Base-by-base conservation (phyloP, 257 asterid genomes). In the Parsonsia alboflavescens region DNA sequence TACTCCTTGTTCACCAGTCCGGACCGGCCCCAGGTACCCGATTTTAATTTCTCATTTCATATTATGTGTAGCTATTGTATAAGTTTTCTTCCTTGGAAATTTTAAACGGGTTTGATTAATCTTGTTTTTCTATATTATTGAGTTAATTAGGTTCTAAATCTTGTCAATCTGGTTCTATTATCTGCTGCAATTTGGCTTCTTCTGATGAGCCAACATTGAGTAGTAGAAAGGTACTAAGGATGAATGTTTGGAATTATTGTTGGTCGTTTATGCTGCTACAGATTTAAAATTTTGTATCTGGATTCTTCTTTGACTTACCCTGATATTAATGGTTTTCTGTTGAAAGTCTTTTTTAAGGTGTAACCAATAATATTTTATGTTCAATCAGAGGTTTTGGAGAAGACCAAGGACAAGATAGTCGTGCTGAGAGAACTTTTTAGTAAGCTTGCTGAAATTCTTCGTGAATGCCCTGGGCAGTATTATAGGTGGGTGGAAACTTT, bases 381-480 rank as follows among this genome's bases (percentile, higher is more conserved):
- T 76, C 48, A 45, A 80, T 42, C 69, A 93, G 98, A 92, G 90
- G 91, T 95, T 59, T 71, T 92, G 76, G 93, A 80, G 84, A 92
- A 86, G 87, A 92, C 97, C 6, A 92, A 84, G 78, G 85, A 70
- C 64, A 96, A 88, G 76, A 85, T 92, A 69, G 80, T 30, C 58
- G 79, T 80, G 78, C 82, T 95, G 72, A 87, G 74, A 73, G 93
- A 85, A 74, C 86, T 86, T 6, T 95, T 72, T 68, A 75, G 82
- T 39, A 82, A 83, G 82, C 96, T 94, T 75, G 87, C 96, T 16
- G 97, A 83, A 79, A 86, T 94, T 66, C 41, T 89, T 22, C 82
- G 65, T 6, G 96, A 92, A 79, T 88, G 84, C 75, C 97, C 99
- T 24, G 97, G 90, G 11, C 98, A 94, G 52, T 92, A 94, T 81